A percentile compares a stretch with the other conserved stretches of the same genome.
Conservation (phyloP, 2,329 filamentous ascomycete species). For the Colletotrichum gigasporum region DNA sequence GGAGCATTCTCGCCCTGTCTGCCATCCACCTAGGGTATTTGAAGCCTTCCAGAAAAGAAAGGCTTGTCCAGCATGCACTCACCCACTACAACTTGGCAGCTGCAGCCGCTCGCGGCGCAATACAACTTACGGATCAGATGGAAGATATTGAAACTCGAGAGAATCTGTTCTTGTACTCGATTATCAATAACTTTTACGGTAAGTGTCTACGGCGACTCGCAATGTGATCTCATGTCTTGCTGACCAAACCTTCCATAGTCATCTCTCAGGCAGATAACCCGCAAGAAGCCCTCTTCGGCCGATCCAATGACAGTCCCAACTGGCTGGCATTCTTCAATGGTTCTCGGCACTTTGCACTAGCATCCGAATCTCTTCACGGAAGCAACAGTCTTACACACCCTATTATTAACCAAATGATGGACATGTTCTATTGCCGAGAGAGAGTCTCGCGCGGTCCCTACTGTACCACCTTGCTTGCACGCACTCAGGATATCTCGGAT, state of each 20-base stretch:
- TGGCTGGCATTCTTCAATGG: slow-evolving; percentile 4
- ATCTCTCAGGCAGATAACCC: slow-evolving; percentile 1
- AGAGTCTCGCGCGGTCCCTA: neutral
- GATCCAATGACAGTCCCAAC: neutral
- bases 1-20: slow-evolving; percentile 56
- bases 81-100: slow-evolving; percentile 1
- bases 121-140: neutral
- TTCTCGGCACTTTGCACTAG: neutral
- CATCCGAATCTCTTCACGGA: neutral
- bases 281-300: neutral
- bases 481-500: neutral
- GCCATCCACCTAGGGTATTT: slow-evolving; percentile 56
- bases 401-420: neutral
- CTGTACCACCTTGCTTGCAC: neutral
- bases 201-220: neutral
- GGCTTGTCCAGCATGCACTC: neutral
- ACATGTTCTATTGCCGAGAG: neutral
- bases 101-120: neutral
- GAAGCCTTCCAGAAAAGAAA: slow-evolving; percentile 17
- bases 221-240: neutral
- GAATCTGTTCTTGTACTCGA: neutral
- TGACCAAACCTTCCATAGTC: neutral
- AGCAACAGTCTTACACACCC: neutral
- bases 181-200: slow-evolving; percentile 3
- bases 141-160: neutral